Percentiles rank a stretch among this genome's conserved stretches.
Evolutionary conservation across 257 asterid species (phyloP).

Genomic region (Solanum tarapatanum): DNA sequence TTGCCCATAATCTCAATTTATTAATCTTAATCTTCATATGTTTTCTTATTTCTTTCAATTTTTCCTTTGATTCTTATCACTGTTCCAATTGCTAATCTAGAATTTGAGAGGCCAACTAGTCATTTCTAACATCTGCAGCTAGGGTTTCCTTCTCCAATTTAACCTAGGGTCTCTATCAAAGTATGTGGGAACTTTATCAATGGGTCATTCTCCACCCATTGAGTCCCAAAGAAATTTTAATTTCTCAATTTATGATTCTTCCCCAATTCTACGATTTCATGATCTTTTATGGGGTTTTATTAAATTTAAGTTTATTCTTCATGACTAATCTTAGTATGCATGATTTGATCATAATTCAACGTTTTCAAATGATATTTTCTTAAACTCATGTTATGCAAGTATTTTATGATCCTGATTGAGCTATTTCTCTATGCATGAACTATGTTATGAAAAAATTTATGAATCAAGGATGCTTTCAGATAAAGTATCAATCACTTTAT

Average conservation of each 20-base stretch:
- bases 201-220: background rate
- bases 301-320: too few species aligned
- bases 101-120: background rate
- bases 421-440: background rate
- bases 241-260: background rate
- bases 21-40: background rate
- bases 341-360: background rate
- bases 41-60: background rate
- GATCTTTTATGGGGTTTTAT: background rate
- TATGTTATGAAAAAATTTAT: too few species aligned
- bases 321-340: background rate
- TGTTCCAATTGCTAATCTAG: background rate
- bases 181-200: background rate
- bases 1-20: too few species aligned
- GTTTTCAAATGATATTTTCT: background rate
- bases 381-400: background rate
- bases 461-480: background rate
- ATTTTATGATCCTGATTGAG: background rate
- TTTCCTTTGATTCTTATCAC: background rate
- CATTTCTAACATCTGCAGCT: background rate
- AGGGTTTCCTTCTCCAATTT: background rate
- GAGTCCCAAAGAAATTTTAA: background rate
- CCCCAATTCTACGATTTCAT: background rate
- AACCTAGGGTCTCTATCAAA: background rate
- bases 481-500: background rate